A percentile compares a stretch with the other conserved stretches of the same genome.
Evolutionary conservation across 305 asterid genomes (phyloP).

Genomic region (Ilex paraguariensis): DNA sequence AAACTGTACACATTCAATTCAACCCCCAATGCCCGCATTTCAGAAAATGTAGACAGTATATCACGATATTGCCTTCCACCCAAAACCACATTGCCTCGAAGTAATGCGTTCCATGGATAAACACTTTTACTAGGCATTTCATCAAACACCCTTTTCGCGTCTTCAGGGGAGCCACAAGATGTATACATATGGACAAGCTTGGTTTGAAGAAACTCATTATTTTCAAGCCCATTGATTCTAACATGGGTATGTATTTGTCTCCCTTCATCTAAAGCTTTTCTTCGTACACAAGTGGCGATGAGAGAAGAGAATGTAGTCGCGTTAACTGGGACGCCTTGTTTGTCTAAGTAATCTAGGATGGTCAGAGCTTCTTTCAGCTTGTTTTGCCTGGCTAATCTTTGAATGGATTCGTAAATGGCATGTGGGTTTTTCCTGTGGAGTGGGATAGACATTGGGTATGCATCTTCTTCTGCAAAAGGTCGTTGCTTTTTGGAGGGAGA

Average conservation of each 20-base stretch:
- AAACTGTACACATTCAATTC: slow-evolving; percentile 74
- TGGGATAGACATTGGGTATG: slow-evolving; percentile 46
- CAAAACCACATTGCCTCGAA: slow-evolving; percentile 73
- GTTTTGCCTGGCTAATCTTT: slow-evolving; percentile 47
- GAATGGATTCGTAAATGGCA: slow-evolving; percentile 66
- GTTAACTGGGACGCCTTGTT: slow-evolving; percentile 69
- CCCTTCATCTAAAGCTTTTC: slow-evolving; percentile 50
- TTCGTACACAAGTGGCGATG: slow-evolving; percentile 48
- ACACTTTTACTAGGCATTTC: slow-evolving; percentile 55
- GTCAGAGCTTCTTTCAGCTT: slow-evolving; percentile 77
- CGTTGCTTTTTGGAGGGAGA: slow-evolving; percentile 6
- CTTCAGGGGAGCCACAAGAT: slow-evolving; percentile 63
- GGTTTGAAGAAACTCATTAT: slow-evolving; percentile 67
- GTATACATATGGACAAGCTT: slow-evolving; percentile 69
- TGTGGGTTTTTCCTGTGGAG: slow-evolving; percentile 68
- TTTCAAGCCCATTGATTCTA: slow-evolving; percentile 56
- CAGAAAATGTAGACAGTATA: slow-evolving; percentile 44
- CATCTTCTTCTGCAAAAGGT: slow-evolving; percentile 33
- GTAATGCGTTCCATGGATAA: slow-evolving; percentile 90
- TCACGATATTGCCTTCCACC: slow-evolving; percentile 55
- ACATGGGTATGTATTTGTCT: slow-evolving; percentile 57
- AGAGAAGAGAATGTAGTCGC: slow-evolving; percentile 69
- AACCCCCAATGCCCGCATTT: slow-evolving; percentile 66
- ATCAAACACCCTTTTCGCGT: slow-evolving; percentile 65
- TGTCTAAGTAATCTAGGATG: slow-evolving; percentile 68